A percentile compares a stretch with the other conserved stretches of the same genome.
These are phyloP conservation scores for Colletotrichum echinochloae DNA, from an alignment of 2,329 filamentous ascomycete genomes.

Conservation along the genomic window DNA sequence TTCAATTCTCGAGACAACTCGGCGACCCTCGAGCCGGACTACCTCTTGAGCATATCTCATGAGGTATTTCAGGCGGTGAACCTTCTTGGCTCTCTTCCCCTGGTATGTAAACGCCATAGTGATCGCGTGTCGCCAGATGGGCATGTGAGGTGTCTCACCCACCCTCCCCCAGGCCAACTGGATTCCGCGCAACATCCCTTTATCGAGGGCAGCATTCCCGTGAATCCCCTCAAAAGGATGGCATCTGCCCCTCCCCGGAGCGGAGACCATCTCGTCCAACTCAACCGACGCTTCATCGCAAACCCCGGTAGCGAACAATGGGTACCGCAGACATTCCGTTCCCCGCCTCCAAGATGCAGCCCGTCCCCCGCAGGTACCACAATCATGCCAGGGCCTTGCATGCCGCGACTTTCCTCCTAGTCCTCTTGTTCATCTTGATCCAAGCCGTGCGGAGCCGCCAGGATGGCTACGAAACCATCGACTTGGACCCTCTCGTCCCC, in stretches of 20 bases:
- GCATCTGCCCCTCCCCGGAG: not conserved
- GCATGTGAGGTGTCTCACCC: conserved; percentile 12
- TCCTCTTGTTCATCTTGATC: conserved; percentile 32
- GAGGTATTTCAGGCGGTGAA: too few relatives aligned
- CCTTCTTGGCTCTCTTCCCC: not conserved
- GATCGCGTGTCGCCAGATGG: not conserved
- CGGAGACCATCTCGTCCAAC: not conserved
- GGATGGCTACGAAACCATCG: conserved; percentile 30
- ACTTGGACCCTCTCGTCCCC: conserved; percentile 29
- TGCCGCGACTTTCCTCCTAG: conserved; percentile 33
- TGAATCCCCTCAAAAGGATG: conserved; percentile 34
- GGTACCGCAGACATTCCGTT: not conserved
- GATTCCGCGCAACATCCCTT: conserved; percentile 37
- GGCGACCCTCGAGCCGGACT: not conserved
- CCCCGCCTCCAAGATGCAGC: conserved; percentile 23
- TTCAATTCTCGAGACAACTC: not conserved
- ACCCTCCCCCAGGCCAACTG: not conserved
- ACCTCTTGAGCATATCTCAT: not conserved
- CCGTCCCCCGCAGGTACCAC: conserved; percentile 21
- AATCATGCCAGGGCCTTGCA: conserved; percentile 35
- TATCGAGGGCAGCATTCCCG: conserved; percentile 31
- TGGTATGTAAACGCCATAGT: conserved; percentile 9
- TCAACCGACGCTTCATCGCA: conserved; percentile 17
- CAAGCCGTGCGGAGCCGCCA: conserved; percentile 25
- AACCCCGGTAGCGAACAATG: conserved; percentile 15